Base-by-base conservation (phyloP, 495 filamentous ascomycete species). In the Glutinoglossum americanum region DNA sequence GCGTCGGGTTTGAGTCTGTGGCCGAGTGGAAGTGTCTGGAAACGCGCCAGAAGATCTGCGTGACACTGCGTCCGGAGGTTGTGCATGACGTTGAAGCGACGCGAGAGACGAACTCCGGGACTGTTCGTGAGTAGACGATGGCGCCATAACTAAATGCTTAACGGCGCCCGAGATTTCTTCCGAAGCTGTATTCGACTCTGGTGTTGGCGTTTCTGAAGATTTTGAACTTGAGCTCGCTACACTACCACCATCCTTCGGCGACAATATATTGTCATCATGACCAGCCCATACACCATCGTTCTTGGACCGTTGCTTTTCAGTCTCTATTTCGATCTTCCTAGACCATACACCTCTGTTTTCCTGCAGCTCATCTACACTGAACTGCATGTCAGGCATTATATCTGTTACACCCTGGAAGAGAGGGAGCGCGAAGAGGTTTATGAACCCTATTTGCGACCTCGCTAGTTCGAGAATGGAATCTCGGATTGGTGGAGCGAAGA, bases 361-460 rank as follows among this genome's bases (percentile, higher is more conserved):
- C 27, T 80, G 72, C 48, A 97, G 80, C 65, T 94, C 87, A 2
- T 84, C 77, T 8, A 89, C 83, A 35, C 80, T 85, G 66, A 89
- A 94, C 37, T 74, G 70, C 80, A 98, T 82, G 25, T 75, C 77
- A 7, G 92, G 89, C 54, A 97, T 69, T 44, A 97, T 78, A 56
- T 93, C 82, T 27, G 84, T 79, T 19, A 95, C 80, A 25, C 80
- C 83, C 60, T 88, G 81, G 65, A 98, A 98, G 0, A 98, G 76
- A 0, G 92, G 92, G 37, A 84, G 76, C 23, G 90, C 92, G 65
- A 97, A 97, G 59, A 95, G 76, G 57, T 84, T 92, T 85, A 98
- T 95, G 71, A 98, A 98, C 30, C 84, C 81, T 62, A 94, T 84
- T 69, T 98, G 93, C 13, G 87, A 83, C 33, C 82, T 82, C 55